Evolutionary conservation across 108 stramenopile genomes (phyloP).

Genomic region (Schizochytrium sp.): DNA sequence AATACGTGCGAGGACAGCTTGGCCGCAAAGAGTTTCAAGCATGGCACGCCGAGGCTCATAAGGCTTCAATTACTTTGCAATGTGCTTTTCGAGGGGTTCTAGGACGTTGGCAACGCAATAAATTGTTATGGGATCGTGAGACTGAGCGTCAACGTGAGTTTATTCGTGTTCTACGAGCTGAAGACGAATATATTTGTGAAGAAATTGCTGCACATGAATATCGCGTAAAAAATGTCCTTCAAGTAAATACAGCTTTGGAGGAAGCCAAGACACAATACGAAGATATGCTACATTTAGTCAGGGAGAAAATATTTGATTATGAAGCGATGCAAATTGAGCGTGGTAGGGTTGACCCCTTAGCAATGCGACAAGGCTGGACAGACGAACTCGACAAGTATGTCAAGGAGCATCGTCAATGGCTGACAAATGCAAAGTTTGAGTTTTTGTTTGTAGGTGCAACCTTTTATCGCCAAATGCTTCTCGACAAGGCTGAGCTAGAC

Average conservation of each 20-base stretch:
- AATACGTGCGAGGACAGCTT: constrained; percentile 42
- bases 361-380: constrained; percentile 42
- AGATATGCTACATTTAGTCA: constrained; percentile 35
- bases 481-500: not conserved
- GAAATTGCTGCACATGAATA: not conserved
- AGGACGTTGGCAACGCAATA: constrained; percentile 25
- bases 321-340: constrained; percentile 18
- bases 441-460: constrained; percentile 43
- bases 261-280: constrained; percentile 9
- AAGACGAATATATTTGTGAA: constrained; percentile 52
- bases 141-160: constrained; percentile 40
- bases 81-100: not conserved
- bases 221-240: not conserved
- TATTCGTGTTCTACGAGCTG: constrained; percentile 24
- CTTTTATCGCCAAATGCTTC: constrained; percentile 17
- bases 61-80: not conserved
- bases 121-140: constrained; percentile 11
- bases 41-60: not conserved
- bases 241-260: not conserved
- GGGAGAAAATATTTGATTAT: constrained; percentile 41
- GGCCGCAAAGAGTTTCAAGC: not conserved
- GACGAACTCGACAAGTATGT: constrained; percentile 46
- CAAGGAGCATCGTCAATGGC: constrained; percentile 8
- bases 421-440: constrained; percentile 49
- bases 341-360: constrained; percentile 3